Evolutionary conservation across 2,329 filamentous ascomycete species (phyloP).

Genomic region (Colletotrichum gigasporum): DNA sequence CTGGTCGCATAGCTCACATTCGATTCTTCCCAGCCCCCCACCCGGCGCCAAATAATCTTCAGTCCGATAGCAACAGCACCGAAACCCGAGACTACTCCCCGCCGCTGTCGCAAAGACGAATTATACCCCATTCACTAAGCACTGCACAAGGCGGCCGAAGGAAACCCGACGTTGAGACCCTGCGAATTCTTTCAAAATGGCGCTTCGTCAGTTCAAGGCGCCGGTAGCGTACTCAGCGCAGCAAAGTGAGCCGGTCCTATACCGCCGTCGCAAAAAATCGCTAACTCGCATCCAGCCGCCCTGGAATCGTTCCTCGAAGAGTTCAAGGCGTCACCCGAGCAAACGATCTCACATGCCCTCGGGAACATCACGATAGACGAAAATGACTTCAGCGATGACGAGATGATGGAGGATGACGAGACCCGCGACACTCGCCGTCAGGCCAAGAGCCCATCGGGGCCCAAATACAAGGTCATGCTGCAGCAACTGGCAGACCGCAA

Average conservation of each 20-base stretch:
- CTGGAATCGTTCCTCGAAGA: slow-evolving; percentile 89
- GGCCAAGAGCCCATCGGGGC: slow-evolving; percentile 66
- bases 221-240: slow-evolving; percentile 90
- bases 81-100: slow-evolving; percentile 6
- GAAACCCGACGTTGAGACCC: neutral
- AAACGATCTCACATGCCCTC: slow-evolving; percentile 81
- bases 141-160: neutral
- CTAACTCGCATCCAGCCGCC: slow-evolving; percentile 63
- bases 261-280: slow-evolving; percentile 14
- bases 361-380: slow-evolving; percentile 87
- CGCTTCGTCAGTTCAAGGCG: slow-evolving; percentile 81
- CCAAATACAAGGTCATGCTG: slow-evolving; percentile 89
- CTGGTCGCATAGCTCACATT: slow-evolving; percentile 33
- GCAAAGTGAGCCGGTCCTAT: slow-evolving; percentile 66
- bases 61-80: slow-evolving; percentile 13
- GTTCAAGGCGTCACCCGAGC: slow-evolving; percentile 83
- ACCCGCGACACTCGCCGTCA: slow-evolving; percentile 57
- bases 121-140: neutral
- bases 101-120: slow-evolving; percentile 10
- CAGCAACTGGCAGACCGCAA: slow-evolving; percentile 87
- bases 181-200: slow-evolving; percentile 66
- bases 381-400: slow-evolving; percentile 87
- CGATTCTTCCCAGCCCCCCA: slow-evolving; percentile 38
- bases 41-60: slow-evolving; percentile 28
- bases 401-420: slow-evolving; percentile 88